Evolutionary conservation across 306 rosid genomes (phyloP), one percentile per base, ranked within the genome.

Genomic region (Datisca glomerata): DNA sequence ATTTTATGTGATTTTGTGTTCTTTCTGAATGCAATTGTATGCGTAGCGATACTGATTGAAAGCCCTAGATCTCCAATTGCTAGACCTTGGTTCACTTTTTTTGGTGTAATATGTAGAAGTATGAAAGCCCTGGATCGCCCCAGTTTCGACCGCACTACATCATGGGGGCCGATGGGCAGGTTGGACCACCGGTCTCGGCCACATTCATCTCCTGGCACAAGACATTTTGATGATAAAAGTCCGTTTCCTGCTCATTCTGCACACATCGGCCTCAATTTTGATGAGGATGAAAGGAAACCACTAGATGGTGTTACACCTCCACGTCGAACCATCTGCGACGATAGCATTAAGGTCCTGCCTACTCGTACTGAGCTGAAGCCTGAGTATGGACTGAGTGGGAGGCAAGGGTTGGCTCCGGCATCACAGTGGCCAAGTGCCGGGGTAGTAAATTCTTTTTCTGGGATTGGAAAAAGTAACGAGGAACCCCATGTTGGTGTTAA

Each of bases 261-360:
- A 2, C 80, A 74, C 25, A 91, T 91, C 61, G 98, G 98, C 14
- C 71, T 86, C 61, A 84, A 91, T 62, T 91, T 91, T 28, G 98
- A 91, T 31, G 98, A 91, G 68, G 98, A 91, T 69, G 98, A 91
- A 63, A 65, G 98, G 18, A 91, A 78, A 79, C 98, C 98, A 4
- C 63, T 91, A 0, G 96, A 79, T 51, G 96, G 92, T 8, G 57
- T 45, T 5, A 80, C 91, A 1, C 69, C 51, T 8, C 86, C 95
- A 0, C 69, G 95, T 28, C 69, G 86, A 65, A 75, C 75, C 7
- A 63, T 78, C 21, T 63, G 84, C 17, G 93, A 83, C 51, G 97
- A 83, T 23, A 83, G 83, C 63, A 53, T 74, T 32, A 69, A 55
- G 52, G 79, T 47, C 3, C 24, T 23, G 5, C 68, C 80, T 12